Evolutionary conservation across 1,284 basidiomycete species (phyloP).

Genomic region (Neotropicomus parvogracilis): DNA sequence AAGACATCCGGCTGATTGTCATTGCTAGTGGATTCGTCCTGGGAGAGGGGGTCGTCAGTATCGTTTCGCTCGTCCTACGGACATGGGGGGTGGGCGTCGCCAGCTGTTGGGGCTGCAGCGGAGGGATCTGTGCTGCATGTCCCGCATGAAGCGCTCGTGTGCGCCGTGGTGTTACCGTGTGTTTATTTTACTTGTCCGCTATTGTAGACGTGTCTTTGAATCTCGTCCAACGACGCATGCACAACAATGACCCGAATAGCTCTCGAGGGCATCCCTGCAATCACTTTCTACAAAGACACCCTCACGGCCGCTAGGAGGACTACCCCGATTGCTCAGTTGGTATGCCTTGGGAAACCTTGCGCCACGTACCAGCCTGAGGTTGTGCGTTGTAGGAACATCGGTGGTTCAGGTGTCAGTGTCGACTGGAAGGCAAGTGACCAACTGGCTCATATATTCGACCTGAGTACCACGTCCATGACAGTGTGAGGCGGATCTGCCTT

Average conservation of each 20-base stretch:
- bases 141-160: slow-evolving; percentile 35
- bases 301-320: slow-evolving; percentile 67
- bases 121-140: slow-evolving; percentile 70
- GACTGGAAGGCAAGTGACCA: slow-evolving; percentile 73
- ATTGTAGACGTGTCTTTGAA: neutral
- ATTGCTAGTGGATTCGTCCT: slow-evolving; percentile 94
- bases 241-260: slow-evolving; percentile 60
- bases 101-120: slow-evolving; percentile 83
- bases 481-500: slow-evolving; percentile 89
- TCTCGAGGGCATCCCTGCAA: slow-evolving; percentile 64
- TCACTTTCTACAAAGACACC: slow-evolving; percentile 76
- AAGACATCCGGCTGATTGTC: slow-evolving; percentile 77
- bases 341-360: slow-evolving; percentile 79
- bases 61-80: slow-evolving; percentile 74
- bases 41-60: slow-evolving; percentile 88
- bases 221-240: neutral
- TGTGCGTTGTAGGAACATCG: slow-evolving; percentile 80
- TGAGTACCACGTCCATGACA: slow-evolving; percentile 31
- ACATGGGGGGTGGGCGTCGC: slow-evolving; percentile 70
- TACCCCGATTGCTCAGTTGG: slow-evolving; percentile 70
- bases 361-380: slow-evolving; percentile 74
- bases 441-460: slow-evolving; percentile 4
- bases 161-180: neutral
- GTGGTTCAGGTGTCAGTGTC: slow-evolving; percentile 69
- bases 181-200: too few species aligned